Conservation (phyloP, 2,329 filamentous ascomycete species). For the Nemania diffusa region DNA sequence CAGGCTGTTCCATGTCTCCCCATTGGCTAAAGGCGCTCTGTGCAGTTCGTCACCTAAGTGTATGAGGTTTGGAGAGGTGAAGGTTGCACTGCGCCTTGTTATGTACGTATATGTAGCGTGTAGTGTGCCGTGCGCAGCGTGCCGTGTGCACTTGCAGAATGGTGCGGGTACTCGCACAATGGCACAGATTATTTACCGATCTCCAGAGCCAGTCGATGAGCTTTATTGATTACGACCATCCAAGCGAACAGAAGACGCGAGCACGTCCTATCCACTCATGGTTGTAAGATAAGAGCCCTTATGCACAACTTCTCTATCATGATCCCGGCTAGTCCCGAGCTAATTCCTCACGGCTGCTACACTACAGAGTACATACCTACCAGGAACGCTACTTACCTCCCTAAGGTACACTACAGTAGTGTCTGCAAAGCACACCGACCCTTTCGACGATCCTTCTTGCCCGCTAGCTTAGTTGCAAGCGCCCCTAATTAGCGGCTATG, state of each 20-base stretch:
- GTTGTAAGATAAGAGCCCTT: background rate
- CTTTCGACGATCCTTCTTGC: slow-evolving; percentile 8
- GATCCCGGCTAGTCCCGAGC: background rate
- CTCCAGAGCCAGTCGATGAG: background rate
- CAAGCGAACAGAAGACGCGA: background rate
- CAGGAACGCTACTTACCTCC: too few species aligned
- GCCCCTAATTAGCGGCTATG: slow-evolving; percentile 2
- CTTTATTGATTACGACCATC: background rate
- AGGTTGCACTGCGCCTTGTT: background rate
- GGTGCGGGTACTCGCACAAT: background rate
- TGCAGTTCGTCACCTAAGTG: background rate
- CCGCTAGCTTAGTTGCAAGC: background rate
- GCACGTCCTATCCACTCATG: background rate
- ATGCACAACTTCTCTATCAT: background rate
- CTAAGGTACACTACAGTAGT: background rate
- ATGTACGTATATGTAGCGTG: too few species aligned
- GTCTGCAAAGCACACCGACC: background rate
- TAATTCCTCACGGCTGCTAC: background rate
- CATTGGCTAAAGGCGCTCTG: slow-evolving; percentile 2
- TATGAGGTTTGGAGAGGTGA: slow-evolving; percentile 5
- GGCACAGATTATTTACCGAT: background rate
- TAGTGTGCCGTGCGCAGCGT: background rate
- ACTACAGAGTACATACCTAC: background rate
- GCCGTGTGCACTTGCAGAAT: too few species aligned
- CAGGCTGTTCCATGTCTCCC: background rate